A percentile compares a stretch with the other conserved stretches of the same genome.
phyloP scores from a whole-genome alignment of 2,329 filamentous ascomycete genomes.

The Aspergillus intermedius region DNA sequence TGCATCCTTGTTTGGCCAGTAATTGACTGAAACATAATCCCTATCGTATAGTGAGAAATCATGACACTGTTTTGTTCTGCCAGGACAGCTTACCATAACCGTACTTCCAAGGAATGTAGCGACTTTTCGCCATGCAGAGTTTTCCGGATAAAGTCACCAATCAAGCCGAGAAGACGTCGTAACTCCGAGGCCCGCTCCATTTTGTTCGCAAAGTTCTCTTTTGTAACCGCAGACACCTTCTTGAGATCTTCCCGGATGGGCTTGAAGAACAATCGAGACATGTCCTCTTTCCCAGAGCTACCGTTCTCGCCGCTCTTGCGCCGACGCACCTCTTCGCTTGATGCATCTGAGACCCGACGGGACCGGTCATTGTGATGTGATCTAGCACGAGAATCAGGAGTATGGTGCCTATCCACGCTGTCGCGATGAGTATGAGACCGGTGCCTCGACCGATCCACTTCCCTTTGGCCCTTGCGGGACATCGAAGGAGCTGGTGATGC shows the following conservation, averaged over 20 bases:
- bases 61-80: no score
- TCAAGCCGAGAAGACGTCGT: conserved; percentile 36
- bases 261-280: conserved; percentile 41
- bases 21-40: conserved; percentile 39
- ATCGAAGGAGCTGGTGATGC: conserved; percentile 41
- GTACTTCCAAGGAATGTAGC: conserved; percentile 36
- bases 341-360: conserved; percentile 27
- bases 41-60: conserved; percentile 25
- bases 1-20: conserved; percentile 43
- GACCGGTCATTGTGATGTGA: conserved; percentile 28
- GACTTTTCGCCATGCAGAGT: conserved; percentile 34
- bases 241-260: conserved; percentile 40
- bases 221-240: conserved; percentile 40
- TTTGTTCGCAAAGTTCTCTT: conserved; percentile 40
- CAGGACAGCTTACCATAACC: conserved; percentile 36
- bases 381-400: conserved; percentile 36
- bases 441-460: conserved; percentile 36
- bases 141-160: conserved; percentile 41
- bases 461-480: conserved; percentile 36
- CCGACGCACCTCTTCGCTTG: conserved; percentile 30
- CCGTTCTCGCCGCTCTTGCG: conserved; percentile 35
- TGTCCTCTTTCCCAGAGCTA: conserved; percentile 28
- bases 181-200: conserved; percentile 38
- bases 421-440: conserved; percentile 39
- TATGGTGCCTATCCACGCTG: conserved; percentile 37